phyloP scores from a whole-genome alignment of 2,329 filamentous ascomycete genomes.

The Annulohypoxylon truncatum region DNA sequence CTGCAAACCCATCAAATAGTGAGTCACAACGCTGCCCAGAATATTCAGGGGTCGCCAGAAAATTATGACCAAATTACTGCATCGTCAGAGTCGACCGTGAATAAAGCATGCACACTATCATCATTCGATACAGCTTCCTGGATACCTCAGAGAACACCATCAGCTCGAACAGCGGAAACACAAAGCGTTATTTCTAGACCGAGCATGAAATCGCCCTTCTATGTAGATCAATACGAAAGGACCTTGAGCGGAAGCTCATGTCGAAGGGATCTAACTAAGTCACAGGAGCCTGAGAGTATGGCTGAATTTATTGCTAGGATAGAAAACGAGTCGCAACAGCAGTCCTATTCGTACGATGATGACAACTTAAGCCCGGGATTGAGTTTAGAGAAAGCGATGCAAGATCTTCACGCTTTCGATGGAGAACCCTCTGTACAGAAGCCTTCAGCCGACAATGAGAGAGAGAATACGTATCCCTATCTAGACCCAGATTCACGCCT shows the following conservation, averaged over 20 bases:
- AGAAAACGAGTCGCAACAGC: conserved; percentile 42
- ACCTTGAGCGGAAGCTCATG: background rate
- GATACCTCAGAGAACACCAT: conserved; percentile 44
- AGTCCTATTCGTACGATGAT: background rate
- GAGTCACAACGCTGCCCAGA: background rate
- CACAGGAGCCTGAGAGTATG: conserved; percentile 43
- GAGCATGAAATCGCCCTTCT: conserved; percentile 38
- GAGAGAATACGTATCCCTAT: background rate
- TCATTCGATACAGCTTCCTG: conserved; percentile 42
- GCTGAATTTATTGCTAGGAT: conserved; percentile 52
- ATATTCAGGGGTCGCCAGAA: background rate
- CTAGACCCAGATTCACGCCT: background rate
- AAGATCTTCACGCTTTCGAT: background rate
- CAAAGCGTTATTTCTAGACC: conserved; percentile 29
- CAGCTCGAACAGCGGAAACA: conserved; percentile 19
- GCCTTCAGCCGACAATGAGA: background rate
- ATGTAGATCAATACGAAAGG: conserved; percentile 31
- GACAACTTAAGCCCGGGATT: background rate
- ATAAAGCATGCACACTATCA: conserved; percentile 21
- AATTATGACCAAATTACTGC: background rate
- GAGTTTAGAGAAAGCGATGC: background rate
- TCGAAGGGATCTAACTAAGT: background rate
- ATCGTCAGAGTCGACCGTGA: background rate
- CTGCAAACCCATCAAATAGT: background rate
- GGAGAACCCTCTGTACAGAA: conserved; percentile 1